Evolutionary conservation across 163 green algal species (phyloP).

Genomic region (Coccomyxa subellipsoidea): DNA sequence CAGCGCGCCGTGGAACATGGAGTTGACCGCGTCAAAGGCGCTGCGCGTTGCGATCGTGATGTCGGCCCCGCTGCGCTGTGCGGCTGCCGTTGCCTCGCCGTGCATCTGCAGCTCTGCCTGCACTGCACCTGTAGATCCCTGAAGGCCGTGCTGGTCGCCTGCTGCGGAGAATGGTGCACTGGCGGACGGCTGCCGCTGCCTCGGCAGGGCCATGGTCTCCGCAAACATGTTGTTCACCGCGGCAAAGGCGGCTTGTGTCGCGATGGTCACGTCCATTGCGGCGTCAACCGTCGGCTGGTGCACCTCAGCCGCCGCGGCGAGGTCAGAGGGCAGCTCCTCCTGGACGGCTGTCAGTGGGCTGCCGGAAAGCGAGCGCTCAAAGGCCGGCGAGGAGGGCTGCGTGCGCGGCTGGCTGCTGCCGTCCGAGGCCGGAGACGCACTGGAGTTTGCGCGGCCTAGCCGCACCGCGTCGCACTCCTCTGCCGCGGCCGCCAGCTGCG

Average conservation of each 20-base stretch:
- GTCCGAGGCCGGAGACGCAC: neutral
- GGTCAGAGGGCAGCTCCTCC: neutral
- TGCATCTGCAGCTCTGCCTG: neutral
- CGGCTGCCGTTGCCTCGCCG: neutral
- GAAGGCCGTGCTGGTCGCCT: neutral
- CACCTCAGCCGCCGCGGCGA: neutral
- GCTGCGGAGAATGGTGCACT: neutral
- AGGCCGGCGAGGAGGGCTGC: neutral
- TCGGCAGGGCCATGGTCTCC: neutral
- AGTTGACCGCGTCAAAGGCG: constrained; percentile 35
- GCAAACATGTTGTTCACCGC: constrained; percentile 69
- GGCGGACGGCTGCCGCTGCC: neutral
- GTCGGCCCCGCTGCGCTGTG: neutral
- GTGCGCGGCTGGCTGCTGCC: neutral
- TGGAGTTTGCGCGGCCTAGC: neutral
- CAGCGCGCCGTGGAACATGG: constrained; percentile 33
- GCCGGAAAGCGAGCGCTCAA: neutral
- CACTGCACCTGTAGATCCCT: too few relatives aligned
- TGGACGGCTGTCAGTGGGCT: neutral
- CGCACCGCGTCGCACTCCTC: neutral
- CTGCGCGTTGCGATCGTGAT: constrained; percentile 20
- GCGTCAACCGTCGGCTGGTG: neutral
- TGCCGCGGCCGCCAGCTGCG: neutral
- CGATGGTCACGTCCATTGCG: constrained; percentile 48
- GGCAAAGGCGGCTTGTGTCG: constrained; percentile 55